Percentiles rank a stretch among this genome's conserved stretches.
Evolutionary conservation across 2,329 filamentous ascomycete species (phyloP).

Genomic region (Apiospora arundinis): DNA sequence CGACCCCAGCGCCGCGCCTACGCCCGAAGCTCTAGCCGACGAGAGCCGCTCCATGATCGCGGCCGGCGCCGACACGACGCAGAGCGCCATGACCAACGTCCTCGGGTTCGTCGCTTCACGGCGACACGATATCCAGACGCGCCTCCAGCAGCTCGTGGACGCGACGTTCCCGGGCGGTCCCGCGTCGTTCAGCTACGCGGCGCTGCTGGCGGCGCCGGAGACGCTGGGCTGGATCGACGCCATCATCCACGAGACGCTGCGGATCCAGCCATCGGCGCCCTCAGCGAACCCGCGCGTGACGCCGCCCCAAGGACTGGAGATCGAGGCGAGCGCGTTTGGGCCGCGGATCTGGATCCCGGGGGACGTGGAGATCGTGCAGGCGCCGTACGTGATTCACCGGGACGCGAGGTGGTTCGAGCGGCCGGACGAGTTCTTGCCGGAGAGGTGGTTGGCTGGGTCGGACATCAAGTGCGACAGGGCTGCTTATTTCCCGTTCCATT

Average conservation of each 20-base stretch:
- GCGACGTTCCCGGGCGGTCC: constrained; percentile 20
- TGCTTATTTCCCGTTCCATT: constrained; percentile 23
- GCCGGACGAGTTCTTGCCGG: constrained; percentile 24
- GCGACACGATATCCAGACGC: not conserved
- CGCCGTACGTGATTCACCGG: constrained; percentile 25
- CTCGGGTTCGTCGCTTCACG: constrained; percentile 23
- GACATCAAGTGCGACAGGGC: constrained; percentile 16
- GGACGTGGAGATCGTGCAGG: constrained; percentile 22
- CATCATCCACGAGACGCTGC: constrained; percentile 26
- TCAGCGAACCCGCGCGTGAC: constrained; percentile 23
- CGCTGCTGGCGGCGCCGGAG: constrained; percentile 19
- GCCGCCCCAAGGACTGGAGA: constrained; percentile 9
- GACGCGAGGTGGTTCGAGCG: constrained; percentile 24
- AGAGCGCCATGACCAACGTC: constrained; percentile 23
- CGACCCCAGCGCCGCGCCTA: constrained; percentile 20
- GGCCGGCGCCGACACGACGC: constrained; percentile 25
- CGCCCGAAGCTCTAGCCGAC: constrained; percentile 18
- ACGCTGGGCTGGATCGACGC: constrained; percentile 25
- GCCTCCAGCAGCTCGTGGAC: constrained; percentile 20
- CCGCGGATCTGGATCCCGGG: constrained; percentile 23
- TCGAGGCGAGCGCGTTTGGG: constrained; percentile 19
- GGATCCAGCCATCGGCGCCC: constrained; percentile 23
- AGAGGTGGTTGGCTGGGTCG: constrained; percentile 21
- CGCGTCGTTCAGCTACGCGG: constrained; percentile 20
- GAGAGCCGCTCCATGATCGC: constrained; percentile 27